Evolutionary conservation across 75 land plant genomes (phyloP).

Genomic region (Isoetes taiwanensis): DNA sequence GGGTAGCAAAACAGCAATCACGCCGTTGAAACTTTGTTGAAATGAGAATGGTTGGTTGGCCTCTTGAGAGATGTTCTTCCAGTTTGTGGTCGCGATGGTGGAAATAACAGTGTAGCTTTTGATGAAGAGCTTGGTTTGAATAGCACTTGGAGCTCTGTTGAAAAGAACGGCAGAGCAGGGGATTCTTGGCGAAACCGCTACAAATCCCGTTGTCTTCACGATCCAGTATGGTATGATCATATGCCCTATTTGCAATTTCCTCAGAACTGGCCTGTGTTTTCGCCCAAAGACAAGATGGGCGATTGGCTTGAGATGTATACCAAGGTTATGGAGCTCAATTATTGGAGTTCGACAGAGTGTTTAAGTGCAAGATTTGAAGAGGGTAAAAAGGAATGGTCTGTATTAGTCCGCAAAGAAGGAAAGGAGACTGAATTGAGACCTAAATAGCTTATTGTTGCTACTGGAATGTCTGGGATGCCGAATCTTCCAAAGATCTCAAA

Average conservation of each 20-base stretch:
- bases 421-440: background rate
- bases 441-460: slow-evolving; percentile 3
- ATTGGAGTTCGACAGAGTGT: slow-evolving; percentile 12
- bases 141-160: too few relatives aligned
- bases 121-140: too few relatives aligned
- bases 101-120: too few relatives aligned
- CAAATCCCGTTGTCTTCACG: slow-evolving; percentile 9
- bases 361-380: background rate
- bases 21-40: too few relatives aligned
- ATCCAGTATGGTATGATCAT: slow-evolving; percentile 8
- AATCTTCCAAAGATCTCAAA: background rate
- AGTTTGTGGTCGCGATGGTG: too few relatives aligned
- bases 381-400: background rate
- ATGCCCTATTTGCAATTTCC: slow-evolving; percentile 11
- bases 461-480: slow-evolving; percentile 9
- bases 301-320: slow-evolving; percentile 15
- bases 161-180: slow-evolving; percentile 10
- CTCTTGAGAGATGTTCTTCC: too few relatives aligned
- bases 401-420: background rate
- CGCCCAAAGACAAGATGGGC: slow-evolving; percentile 9
- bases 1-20: too few relatives aligned
- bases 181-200: slow-evolving; percentile 16
- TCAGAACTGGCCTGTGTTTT: slow-evolving; percentile 6
- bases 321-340: slow-evolving; percentile 8
- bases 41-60: too few relatives aligned